Base-by-base conservation (phyloP, 768 basidiomycete genomes). In the Mycena pura region DNA sequence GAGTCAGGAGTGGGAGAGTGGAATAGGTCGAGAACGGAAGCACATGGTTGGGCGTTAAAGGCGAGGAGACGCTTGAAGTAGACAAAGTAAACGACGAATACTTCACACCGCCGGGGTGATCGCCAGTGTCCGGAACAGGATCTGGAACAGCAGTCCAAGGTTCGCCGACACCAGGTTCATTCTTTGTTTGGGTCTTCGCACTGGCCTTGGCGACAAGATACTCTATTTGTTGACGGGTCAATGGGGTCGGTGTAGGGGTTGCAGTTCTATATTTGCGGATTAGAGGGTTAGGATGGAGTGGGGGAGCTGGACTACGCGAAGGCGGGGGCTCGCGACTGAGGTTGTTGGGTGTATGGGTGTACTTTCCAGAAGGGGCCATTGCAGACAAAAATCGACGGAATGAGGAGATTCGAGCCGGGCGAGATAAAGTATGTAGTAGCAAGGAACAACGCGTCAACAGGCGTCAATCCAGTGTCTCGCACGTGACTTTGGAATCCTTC, bases 61-160 rank as follows among this genome's bases (percentile, higher is more conserved):
- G n/a, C 17, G 34, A 27, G 14, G 38, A 51, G 68, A 59, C 32
- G 65, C 69, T 55, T 68, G 56, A 53, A 55, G 63, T 44, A 28
- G 60, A 54, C 27, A 29, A 11, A 36, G 69, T 43, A 60, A 75
- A 49, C 60, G 74, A 64, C 53, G 74, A 61, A 5, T 14, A 29
- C 54, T 62, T 55, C 11, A 61, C 66, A 69, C 64, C 73, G 60
- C 67, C 62, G 57, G 47, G 69, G 31, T 60, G 74, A 41, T 73
- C 57, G 28, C 77, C 79, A 45, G 77, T 79, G 45, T 83, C 82
- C 22, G 84, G 82, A 36, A 78, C 78, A 60, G 85, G 85, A 61
- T 79, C 77, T 13, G 86, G 84, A 41, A 86, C 72, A 39, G 77
- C 73, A 7, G 79, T 79, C 15, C 62, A 54, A 64, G 70, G 47